Conservation (phyloP, 345 rosid genomes). For the Bruguiera parviflora region DNA sequence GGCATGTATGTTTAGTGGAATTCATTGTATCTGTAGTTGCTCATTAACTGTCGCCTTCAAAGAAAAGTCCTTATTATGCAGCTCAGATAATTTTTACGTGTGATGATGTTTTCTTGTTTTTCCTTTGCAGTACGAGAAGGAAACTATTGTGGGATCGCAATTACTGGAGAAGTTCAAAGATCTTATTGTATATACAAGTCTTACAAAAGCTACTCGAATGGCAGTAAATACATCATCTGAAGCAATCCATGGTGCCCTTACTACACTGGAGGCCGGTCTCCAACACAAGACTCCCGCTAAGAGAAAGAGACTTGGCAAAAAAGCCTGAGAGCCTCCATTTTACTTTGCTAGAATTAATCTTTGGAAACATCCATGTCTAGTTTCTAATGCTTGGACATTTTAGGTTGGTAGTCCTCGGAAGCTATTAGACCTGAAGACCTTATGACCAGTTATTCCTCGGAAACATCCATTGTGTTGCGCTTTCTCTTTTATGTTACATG, state of each 20-base stretch:
- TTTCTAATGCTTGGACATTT: not conserved
- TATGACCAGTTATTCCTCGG: no score
- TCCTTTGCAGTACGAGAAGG: constrained; percentile 13
- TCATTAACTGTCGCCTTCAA: no score
- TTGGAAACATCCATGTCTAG: not conserved
- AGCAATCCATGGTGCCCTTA: not conserved
- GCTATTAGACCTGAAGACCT: no score
- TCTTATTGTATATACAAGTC: not conserved
- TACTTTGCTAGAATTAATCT: not conserved
- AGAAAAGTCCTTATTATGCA: no score
- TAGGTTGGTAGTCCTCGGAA: no score
- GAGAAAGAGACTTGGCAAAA: constrained; percentile 5
- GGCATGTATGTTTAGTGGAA: not conserved
- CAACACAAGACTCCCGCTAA: constrained; percentile 5
- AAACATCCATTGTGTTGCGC: no score
- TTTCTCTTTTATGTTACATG: no score
- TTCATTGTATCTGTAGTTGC: not conserved
- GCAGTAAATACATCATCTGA: not conserved
- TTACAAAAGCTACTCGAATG: not conserved
- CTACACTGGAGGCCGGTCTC: not conserved
- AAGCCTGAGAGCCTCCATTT: not conserved
- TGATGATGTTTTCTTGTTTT: not conserved
- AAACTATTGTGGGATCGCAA: not conserved
- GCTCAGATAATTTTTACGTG: no score
- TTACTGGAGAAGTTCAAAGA: constrained; percentile 21